These are phyloP conservation scores for Plasmopara halstedii DNA, from an alignment of 352 stramenopile genomes.

Conservation along the genomic window DNA sequence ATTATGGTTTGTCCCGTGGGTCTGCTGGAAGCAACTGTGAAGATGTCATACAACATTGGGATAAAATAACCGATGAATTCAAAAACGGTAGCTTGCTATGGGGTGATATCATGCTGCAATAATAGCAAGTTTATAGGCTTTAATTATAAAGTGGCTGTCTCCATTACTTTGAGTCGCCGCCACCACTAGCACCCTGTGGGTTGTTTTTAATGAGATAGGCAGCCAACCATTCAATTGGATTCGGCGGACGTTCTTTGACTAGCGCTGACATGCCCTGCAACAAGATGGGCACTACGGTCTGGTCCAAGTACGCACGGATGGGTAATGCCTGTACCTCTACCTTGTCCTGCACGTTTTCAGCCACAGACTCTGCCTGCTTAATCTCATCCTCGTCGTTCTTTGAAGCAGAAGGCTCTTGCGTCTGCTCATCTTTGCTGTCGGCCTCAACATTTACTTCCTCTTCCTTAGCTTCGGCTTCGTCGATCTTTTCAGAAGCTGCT, in stretches of 20 bases:
- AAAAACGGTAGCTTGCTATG: too few relatives aligned
- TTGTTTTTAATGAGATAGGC: slow-evolving; percentile 96
- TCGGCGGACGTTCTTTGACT: slow-evolving; percentile 94
- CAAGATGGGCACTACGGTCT: slow-evolving; percentile 98
- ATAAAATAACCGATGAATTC: too few relatives aligned
- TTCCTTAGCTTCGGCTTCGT: slow-evolving; percentile 26
- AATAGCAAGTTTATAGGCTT: background rate
- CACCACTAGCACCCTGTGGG: slow-evolving; percentile 72
- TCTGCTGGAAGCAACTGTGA: background rate
- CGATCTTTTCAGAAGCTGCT: slow-evolving; percentile 21
- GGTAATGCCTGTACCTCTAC: slow-evolving; percentile 90
- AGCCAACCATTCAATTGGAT: slow-evolving; percentile 96
- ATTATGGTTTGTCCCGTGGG: too few relatives aligned
- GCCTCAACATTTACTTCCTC: slow-evolving; percentile 14
- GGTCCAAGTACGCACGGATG: slow-evolving; percentile 97
- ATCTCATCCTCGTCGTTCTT: slow-evolving; percentile 27
- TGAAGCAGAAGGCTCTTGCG: slow-evolving; percentile 15
- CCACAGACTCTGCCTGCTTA: slow-evolving; percentile 65
- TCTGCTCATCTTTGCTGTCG: slow-evolving; percentile 15
- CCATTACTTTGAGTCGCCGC: slow-evolving; percentile 53
- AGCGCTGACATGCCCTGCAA: slow-evolving; percentile 97
- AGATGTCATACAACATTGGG: too few relatives aligned
- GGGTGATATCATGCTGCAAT: too few relatives aligned
- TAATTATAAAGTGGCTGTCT: background rate
- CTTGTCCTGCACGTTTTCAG: slow-evolving; percentile 77